Evolutionary conservation across 345 rosid species (phyloP).

Genomic region (Syzygium aromaticum): DNA sequence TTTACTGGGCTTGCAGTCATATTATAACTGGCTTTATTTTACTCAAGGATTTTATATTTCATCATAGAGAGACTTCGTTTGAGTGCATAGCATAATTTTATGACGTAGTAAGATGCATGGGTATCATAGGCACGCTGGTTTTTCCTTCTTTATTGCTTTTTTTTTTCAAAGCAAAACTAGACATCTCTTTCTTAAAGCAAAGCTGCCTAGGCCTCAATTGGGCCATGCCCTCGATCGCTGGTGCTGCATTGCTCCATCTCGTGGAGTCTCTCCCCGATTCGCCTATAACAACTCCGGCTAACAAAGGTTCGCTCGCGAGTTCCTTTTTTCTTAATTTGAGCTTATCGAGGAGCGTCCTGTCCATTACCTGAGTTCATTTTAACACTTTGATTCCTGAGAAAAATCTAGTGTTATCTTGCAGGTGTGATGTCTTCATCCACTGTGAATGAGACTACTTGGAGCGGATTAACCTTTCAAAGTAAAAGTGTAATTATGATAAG

Average conservation of each 20-base stretch:
- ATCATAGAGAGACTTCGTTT: neutral
- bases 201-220: neutral
- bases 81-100: neutral
- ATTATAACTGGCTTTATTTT: neutral
- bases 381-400: no score
- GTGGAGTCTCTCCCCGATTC: neutral
- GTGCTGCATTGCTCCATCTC: neutral
- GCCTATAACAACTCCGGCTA: neutral
- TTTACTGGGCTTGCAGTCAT: neutral
- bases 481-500: no score
- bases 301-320: neutral
- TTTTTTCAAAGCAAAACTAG: neutral
- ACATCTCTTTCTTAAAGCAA: neutral
- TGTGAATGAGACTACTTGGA: no score
- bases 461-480: no score
- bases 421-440: no score
- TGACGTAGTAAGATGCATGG: neutral
- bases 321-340: no score
- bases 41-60: neutral
- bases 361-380: no score
- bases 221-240: neutral
- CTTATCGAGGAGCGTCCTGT: no score
- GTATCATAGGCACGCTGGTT: neutral
- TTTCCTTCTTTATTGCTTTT: neutral
- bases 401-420: no score